These are phyloP conservation scores for Colletotrichum phormii DNA, from an alignment of 2,329 filamentous ascomycete species.

Conservation along the genomic window DNA sequence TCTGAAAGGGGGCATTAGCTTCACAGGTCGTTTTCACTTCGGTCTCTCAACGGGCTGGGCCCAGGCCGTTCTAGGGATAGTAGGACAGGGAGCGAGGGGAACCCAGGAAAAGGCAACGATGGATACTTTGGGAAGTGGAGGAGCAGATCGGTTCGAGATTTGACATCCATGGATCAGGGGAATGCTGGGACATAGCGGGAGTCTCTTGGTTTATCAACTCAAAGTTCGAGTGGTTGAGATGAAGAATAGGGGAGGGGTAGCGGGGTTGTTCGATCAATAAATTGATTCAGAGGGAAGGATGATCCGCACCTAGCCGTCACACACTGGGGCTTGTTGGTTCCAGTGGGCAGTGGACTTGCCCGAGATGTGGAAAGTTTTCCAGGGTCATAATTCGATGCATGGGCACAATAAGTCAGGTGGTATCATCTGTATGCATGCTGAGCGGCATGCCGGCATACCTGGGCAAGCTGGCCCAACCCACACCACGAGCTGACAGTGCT, in stretches of 20 bases:
- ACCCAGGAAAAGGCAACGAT: slow-evolving; percentile 19
- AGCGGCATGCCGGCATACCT: not conserved
- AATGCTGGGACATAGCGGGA: not conserved
- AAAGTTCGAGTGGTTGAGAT: not conserved
- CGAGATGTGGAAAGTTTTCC: not conserved
- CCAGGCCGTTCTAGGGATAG: slow-evolving; percentile 23
- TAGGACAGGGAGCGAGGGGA: slow-evolving; percentile 19
- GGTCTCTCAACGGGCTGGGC: slow-evolving; percentile 12
- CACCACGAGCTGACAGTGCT: slow-evolving; percentile 14
- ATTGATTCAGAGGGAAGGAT: slow-evolving; percentile 3
- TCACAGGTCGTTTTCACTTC: slow-evolving; percentile 14
- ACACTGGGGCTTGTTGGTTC: not conserved
- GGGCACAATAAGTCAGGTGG: slow-evolving; percentile 2
- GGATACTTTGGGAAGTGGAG: not conserved
- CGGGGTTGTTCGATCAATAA: slow-evolving; percentile 1
- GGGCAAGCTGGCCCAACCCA: slow-evolving; percentile 2
- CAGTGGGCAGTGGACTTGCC: not conserved
- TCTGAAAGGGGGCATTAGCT: slow-evolving; percentile 27
- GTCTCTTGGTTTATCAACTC: not conserved
- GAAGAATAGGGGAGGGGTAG: not conserved
- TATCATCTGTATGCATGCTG: not conserved
- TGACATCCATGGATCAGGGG: slow-evolving; percentile 31
- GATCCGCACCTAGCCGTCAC: not conserved
- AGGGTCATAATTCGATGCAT: not conserved
- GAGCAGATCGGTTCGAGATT: slow-evolving; percentile 5